Percentiles rank a stretch among this genome's conserved stretches.
These are phyloP conservation scores for Gossypium rotundifolium DNA, from an alignment of 345 rosid species.

Conservation along the genomic window DNA sequence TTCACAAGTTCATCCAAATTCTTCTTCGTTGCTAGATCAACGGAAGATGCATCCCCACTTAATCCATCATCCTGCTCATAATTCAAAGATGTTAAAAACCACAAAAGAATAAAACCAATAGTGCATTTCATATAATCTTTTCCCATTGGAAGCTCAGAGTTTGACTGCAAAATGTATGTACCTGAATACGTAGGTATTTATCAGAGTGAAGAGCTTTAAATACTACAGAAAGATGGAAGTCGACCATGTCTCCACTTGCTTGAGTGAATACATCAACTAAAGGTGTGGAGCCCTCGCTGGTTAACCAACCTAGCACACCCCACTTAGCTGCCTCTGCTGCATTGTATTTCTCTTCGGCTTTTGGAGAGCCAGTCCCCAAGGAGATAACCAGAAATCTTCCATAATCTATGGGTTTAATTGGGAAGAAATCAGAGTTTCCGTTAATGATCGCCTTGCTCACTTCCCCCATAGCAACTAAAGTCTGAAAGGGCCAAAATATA, in stretches of 20 bases:
- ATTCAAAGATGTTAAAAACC: background rate
- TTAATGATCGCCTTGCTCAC: slow-evolving; percentile 31
- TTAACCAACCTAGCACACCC: slow-evolving; percentile 67
- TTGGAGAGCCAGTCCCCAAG: slow-evolving; percentile 48
- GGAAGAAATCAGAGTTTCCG: slow-evolving; percentile 34
- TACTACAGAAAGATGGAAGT: slow-evolving; percentile 42
- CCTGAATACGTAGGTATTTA: slow-evolving; percentile 44
- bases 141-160: background rate
- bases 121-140: background rate
- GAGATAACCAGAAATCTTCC: slow-evolving; percentile 49
- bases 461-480: slow-evolving; percentile 32
- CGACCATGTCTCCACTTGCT: slow-evolving; percentile 65
- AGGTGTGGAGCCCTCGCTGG: slow-evolving; percentile 40
- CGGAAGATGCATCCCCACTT: slow-evolving; percentile 44
- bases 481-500: slow-evolving; percentile 1
- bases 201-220: slow-evolving; percentile 44
- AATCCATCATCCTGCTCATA: slow-evolving; percentile 51
- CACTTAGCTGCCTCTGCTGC: slow-evolving; percentile 49
- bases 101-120: background rate
- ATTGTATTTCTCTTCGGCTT: slow-evolving; percentile 28
- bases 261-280: slow-evolving; percentile 50
- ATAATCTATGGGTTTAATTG: slow-evolving; percentile 41
- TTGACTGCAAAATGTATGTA: slow-evolving; percentile 6
- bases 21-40: slow-evolving; percentile 51
- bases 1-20: slow-evolving; percentile 52